Evolutionary conservation across 2,329 filamentous ascomycete species (phyloP).

Genomic region (Aspergillus sclerotialis): DNA sequence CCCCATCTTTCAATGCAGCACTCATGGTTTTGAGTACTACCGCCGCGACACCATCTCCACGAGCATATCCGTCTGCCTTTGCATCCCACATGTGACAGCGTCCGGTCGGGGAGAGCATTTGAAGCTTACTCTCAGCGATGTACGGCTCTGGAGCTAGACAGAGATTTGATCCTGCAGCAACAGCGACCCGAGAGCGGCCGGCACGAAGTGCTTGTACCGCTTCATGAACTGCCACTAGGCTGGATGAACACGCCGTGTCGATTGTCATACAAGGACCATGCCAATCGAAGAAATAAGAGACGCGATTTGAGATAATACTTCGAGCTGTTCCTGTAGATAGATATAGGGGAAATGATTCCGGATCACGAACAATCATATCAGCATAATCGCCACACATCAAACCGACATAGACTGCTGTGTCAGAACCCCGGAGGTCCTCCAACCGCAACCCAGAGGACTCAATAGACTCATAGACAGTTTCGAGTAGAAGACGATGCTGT

Average conservation of each 20-base stretch:
- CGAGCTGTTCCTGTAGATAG: constrained; percentile 14
- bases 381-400: constrained; percentile 16
- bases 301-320: constrained; percentile 5
- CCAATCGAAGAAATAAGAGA: constrained; percentile 3
- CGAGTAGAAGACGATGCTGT: not conserved
- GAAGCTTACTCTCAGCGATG: constrained; percentile 10
- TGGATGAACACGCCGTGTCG: constrained; percentile 2
- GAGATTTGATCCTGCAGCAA: constrained; percentile 18
- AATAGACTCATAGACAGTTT: constrained; percentile 1
- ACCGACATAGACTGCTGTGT: constrained; percentile 10
- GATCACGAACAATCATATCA: constrained; percentile 8
- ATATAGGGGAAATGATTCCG: constrained; percentile 10
- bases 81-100: constrained; percentile 38
- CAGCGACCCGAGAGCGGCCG: constrained; percentile 14
- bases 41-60: not conserved
- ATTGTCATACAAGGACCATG: constrained; percentile 1
- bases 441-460: no score
- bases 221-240: not conserved
- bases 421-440: not conserved
- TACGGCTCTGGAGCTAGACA: constrained; percentile 15
- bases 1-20: not conserved
- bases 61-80: not conserved
- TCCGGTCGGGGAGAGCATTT: constrained; percentile 43
- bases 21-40: constrained; percentile 1
- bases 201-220: constrained; percentile 13